Conservation (phyloP, 768 basidiomycete genomes). For the Leucocoprinus leucothites region DNA sequence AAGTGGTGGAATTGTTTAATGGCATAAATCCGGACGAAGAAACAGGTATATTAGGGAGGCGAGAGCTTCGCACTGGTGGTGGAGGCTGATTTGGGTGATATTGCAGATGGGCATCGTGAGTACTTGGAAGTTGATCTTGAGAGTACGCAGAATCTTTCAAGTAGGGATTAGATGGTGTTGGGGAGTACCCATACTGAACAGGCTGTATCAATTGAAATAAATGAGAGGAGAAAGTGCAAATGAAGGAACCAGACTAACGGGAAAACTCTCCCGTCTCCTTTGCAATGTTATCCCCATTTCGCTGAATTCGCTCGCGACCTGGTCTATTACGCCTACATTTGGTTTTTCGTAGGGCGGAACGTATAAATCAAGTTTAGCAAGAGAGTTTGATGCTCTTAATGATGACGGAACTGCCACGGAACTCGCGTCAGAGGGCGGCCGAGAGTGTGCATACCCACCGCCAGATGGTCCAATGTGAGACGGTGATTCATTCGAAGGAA, state of each 20-base stretch:
- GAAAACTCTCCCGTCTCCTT: constrained; percentile 51
- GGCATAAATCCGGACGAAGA: constrained; percentile 71
- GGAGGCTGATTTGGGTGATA: constrained; percentile 38
- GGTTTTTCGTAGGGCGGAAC: constrained; percentile 67
- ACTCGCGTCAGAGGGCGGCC: constrained; percentile 36
- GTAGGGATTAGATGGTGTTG: constrained; percentile 31
- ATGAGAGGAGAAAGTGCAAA: not conserved
- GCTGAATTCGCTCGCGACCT: constrained; percentile 59
- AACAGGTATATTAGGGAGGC: constrained; percentile 59
- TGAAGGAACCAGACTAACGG: constrained; percentile 39
- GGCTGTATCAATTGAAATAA: constrained; percentile 22
- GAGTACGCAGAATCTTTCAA: constrained; percentile 31
- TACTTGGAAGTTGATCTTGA: constrained; percentile 36
- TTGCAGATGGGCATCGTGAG: constrained; percentile 32
- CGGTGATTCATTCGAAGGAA: constrained; percentile 44
- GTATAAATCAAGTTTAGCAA: constrained; percentile 65
- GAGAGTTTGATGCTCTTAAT: constrained; percentile 58
- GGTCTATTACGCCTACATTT: constrained; percentile 45
- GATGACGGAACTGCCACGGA: constrained; percentile 50
- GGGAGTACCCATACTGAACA: constrained; percentile 32
- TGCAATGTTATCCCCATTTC: constrained; percentile 53
- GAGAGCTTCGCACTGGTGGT: constrained; percentile 45
- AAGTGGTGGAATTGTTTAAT: constrained; percentile 38
- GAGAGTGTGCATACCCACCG: constrained; percentile 33
- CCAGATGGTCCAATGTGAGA: constrained; percentile 31